Conservation (phyloP, 495 filamentous ascomycete genomes). For the Trichoderma orchidacearum region DNA sequence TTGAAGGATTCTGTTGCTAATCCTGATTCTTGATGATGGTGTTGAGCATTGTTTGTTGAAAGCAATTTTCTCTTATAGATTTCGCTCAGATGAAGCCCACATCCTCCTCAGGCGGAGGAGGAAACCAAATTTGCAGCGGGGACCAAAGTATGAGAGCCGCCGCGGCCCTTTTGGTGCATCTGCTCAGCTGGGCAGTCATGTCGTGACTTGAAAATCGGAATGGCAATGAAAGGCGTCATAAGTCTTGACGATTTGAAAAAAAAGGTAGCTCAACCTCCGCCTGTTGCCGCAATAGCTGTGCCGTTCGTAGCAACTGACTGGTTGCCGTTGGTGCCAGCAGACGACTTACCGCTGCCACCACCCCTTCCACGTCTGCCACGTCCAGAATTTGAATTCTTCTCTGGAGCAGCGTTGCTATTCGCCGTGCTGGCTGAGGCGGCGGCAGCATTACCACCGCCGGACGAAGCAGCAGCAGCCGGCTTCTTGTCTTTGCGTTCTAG, state of each 20-base stretch:
- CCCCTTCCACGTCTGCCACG: conserved; percentile 1
- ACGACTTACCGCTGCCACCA: neutral
- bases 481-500: conserved; percentile 59
- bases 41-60: too few species aligned
- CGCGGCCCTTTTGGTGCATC: neutral
- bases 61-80: too few species aligned
- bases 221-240: neutral
- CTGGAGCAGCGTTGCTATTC: neutral
- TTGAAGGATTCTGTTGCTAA: too few species aligned
- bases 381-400: conserved; percentile 1
- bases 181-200: too few species aligned
- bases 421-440: neutral
- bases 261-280: neutral
- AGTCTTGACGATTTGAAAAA: neutral
- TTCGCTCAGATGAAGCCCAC: too few species aligned
- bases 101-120: too few species aligned
- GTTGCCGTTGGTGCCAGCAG: neutral
- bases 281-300: neutral
- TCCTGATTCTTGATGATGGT: too few species aligned
- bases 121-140: too few species aligned
- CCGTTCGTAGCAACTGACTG: neutral
- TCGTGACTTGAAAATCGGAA: neutral
- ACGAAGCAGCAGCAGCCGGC: neutral
- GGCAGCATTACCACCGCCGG: neutral
- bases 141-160: too few species aligned